Conservation (phyloP, 768 basidiomycete species). For the Leucocoprinus leucothites region DNA sequence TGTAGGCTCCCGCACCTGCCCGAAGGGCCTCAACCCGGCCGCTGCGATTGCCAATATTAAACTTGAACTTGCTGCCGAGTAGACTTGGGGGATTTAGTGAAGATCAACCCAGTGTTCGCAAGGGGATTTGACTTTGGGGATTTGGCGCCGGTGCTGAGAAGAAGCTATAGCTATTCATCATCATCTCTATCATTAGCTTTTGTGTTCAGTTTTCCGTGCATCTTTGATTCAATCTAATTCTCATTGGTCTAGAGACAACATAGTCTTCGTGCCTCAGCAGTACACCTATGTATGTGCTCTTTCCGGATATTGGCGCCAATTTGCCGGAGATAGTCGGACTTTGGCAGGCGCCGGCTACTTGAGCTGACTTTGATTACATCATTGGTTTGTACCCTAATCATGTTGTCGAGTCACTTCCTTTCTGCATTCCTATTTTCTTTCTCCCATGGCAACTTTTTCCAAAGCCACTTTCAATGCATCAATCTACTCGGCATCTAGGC, state of each 20-base stretch:
- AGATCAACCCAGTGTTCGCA: too few species aligned
- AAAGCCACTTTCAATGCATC: constrained; percentile 67
- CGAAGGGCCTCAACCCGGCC: constrained; percentile 94
- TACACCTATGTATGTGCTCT: not conserved
- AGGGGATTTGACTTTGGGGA: too few species aligned
- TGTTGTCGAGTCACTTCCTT: not conserved
- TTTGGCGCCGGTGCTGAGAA: not conserved
- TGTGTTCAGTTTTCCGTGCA: not conserved
- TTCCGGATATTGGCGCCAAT: not conserved
- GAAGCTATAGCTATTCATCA: not conserved
- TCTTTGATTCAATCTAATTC: not conserved
- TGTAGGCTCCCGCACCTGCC: constrained; percentile 88
- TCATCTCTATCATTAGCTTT: too few species aligned
- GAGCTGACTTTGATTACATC: not conserved
- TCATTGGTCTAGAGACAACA: not conserved
- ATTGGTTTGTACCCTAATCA: not conserved
- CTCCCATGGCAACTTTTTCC: constrained; percentile 71
- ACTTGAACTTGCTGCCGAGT: constrained; percentile 80
- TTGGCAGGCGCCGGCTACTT: not conserved
- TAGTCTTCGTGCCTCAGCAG: not conserved
- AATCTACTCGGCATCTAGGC: constrained; percentile 65
- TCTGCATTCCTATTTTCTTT: not conserved
- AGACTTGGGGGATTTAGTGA: constrained; percentile 16
- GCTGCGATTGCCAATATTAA: constrained; percentile 93
- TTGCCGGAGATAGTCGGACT: not conserved